These are phyloP conservation scores for Verbena officinalis DNA, from an alignment of 257 asterid species.

Conservation along the genomic window DNA sequence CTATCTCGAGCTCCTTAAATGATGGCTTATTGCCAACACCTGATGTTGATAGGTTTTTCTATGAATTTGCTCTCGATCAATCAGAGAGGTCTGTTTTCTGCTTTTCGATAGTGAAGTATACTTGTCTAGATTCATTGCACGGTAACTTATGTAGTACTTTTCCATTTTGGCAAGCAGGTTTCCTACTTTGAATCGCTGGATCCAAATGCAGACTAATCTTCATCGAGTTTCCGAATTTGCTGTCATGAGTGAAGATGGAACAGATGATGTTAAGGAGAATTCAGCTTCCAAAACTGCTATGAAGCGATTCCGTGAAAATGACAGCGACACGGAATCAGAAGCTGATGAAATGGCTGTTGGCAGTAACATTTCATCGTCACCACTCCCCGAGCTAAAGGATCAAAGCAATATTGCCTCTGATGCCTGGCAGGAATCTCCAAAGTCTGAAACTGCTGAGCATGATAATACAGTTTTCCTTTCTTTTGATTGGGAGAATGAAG, in stretches of 20 bases:
- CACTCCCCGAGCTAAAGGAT: conserved; percentile 58
- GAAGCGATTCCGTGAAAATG: conserved; percentile 87
- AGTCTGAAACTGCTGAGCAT: conserved; percentile 52
- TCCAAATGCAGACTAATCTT: conserved; percentile 95
- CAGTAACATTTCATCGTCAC: conserved; percentile 46
- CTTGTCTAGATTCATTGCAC: conserved; percentile 27
- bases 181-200: conserved; percentile 97
- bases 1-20: conserved; percentile 69
- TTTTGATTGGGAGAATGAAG: conserved; percentile 95
- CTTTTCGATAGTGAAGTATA: conserved; percentile 19
- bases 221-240: conserved; percentile 96
- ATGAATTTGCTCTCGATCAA: conserved; percentile 93
- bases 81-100: conserved; percentile 88
- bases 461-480: conserved; percentile 77
- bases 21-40: conserved; percentile 64
- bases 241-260: conserved; percentile 66
- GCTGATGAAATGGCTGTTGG: conserved; percentile 68
- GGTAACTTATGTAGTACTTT: conserved; percentile 32
- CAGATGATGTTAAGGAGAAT: conserved; percentile 48
- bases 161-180: conserved; percentile 57
- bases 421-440: conserved; percentile 65
- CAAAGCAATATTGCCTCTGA: conserved; percentile 51
- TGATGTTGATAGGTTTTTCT: conserved; percentile 79
- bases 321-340: conserved; percentile 88
- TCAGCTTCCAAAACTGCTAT: conserved; percentile 53